Evolutionary conservation across 768 basidiomycete genomes (phyloP).

Genomic region (Hirschioporus abietinus): DNA sequence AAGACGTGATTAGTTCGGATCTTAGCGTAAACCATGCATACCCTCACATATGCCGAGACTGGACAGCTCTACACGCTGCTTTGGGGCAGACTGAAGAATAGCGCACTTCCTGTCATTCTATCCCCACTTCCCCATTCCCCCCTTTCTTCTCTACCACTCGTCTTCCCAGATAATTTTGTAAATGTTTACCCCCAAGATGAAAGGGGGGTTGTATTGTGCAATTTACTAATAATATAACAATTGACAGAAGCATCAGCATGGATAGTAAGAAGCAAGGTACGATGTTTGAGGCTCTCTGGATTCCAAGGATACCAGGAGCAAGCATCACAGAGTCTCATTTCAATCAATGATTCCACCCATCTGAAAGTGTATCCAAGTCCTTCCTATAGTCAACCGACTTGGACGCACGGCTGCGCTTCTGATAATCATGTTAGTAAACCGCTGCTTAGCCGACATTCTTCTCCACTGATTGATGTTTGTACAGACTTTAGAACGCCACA

Average conservation of each 20-base stretch:
- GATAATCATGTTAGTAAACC: background rate
- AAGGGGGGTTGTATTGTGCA: too few relatives aligned
- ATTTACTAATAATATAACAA: too few relatives aligned
- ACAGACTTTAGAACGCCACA: background rate
- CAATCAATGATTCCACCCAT: too few relatives aligned
- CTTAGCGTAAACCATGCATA: constrained; percentile 32
- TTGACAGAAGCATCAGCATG: too few relatives aligned
- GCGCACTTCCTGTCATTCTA: background rate
- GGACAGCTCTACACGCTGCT: constrained; percentile 29
- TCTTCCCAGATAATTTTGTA: too few relatives aligned
- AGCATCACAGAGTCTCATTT: too few relatives aligned
- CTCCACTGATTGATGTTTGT: background rate
- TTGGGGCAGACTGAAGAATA: background rate
- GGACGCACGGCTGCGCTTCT: background rate
- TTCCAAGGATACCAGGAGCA: too few relatives aligned
- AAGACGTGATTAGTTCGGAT: constrained; percentile 34
- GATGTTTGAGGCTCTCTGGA: too few relatives aligned
- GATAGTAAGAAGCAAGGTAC: too few relatives aligned
- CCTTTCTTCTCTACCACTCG: too few relatives aligned
- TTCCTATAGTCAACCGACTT: background rate
- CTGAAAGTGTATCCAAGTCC: background rate
- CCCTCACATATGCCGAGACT: constrained; percentile 38
- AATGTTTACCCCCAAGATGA: too few relatives aligned
- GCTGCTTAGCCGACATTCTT: background rate
- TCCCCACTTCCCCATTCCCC: background rate